Conservation (phyloP, 2,329 filamentous ascomycete genomes). For the Diaporthe longicolla region DNA sequence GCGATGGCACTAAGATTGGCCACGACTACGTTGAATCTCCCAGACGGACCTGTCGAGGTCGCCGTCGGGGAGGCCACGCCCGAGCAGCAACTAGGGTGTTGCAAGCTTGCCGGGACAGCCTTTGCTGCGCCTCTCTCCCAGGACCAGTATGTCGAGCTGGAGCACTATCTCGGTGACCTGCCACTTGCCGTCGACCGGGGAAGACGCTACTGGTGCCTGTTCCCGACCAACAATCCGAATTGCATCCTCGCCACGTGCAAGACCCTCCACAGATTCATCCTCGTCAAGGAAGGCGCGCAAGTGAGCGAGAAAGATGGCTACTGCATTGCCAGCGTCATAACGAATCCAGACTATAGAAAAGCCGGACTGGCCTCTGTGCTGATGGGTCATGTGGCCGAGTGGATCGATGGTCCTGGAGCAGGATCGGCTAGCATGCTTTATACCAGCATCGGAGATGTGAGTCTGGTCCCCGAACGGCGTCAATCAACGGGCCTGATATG, state of each 20-base stretch:
- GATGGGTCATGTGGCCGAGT: conserved; percentile 8
- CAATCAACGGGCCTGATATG: neutral
- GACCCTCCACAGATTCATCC: conserved; percentile 19
- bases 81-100: conserved; percentile 9
- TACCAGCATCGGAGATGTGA: conserved; percentile 25
- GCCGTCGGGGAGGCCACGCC: conserved; percentile 1
- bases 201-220: conserved; percentile 26
- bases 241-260: conserved; percentile 31
- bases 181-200: neutral
- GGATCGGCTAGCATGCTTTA: conserved; percentile 22
- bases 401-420: conserved; percentile 21
- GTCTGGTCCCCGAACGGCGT: neutral
- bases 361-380: conserved; percentile 12
- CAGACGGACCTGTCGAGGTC: conserved; percentile 3
- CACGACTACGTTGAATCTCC: conserved; percentile 1
- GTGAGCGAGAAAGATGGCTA: conserved; percentile 6
- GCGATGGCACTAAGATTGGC: conserved; percentile 1
- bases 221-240: neutral
- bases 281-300: neutral
- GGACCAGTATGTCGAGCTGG: conserved; percentile 24
- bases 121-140: conserved; percentile 20
- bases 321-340: conserved; percentile 29
- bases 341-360: conserved; percentile 11
- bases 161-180: conserved; percentile 5
- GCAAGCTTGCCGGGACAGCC: conserved; percentile 18